phyloP scores from a whole-genome alignment of 306 rosid species.

The Dalbergia cochinchinensis region DNA sequence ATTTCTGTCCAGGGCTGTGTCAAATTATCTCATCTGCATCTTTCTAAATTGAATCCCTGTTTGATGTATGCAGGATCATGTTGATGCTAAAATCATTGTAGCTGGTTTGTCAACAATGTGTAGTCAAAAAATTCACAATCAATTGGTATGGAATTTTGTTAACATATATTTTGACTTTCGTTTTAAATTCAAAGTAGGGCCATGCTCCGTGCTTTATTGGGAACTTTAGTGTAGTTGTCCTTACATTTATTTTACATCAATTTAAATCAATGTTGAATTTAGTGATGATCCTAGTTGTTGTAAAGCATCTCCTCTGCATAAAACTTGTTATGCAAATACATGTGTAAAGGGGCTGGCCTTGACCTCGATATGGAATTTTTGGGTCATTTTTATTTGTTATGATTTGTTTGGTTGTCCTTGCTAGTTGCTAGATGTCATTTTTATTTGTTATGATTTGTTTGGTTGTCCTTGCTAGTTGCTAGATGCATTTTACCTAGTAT shows the following conservation, averaged over 20 bases:
- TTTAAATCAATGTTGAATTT: constrained; percentile 29
- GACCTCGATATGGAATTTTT: constrained; percentile 17
- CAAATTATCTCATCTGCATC: constrained; percentile 14
- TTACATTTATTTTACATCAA: constrained; percentile 31
- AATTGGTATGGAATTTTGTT: constrained; percentile 67
- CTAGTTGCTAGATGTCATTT: constrained; percentile 29
- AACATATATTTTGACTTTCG: constrained; percentile 32
- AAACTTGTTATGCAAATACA: constrained; percentile 39
- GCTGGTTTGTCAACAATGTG: constrained; percentile 94
- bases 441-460: constrained; percentile 28
- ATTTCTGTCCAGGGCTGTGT: constrained; percentile 7
- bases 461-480: constrained; percentile 28
- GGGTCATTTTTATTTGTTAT: constrained; percentile 33
- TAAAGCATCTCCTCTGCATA: constrained; percentile 15
- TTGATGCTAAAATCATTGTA: constrained; percentile 80
- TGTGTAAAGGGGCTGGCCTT: constrained; percentile 1
- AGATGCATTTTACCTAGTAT: constrained; percentile 37
- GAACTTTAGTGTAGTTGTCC: background rate
- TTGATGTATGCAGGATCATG: constrained; percentile 73
- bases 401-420: constrained; percentile 34
- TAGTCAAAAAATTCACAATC: constrained; percentile 97
- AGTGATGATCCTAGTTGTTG: constrained; percentile 12
- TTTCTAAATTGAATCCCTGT: constrained; percentile 44
- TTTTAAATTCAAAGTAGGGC: constrained; percentile 30
- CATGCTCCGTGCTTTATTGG: constrained; percentile 16